These are phyloP conservation scores for Phaeodactylum tricornutum DNA, from an alignment of 108 stramenopile genomes.

Conservation along the genomic window DNA sequence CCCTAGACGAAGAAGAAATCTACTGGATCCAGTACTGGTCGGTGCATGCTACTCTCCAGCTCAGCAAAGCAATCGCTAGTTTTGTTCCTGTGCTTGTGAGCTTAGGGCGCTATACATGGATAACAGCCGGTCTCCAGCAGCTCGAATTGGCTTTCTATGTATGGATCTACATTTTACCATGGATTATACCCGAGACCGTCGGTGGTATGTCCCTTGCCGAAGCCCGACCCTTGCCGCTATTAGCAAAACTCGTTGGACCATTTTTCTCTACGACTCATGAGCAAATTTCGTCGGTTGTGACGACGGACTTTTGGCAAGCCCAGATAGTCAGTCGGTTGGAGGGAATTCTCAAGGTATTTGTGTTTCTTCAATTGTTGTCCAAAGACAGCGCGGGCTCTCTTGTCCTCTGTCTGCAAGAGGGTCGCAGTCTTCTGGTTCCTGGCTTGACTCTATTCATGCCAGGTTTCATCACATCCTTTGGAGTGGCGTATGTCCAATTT, in stretches of 20 bases:
- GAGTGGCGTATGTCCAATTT: conserved; percentile 63
- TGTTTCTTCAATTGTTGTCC: conserved; percentile 39
- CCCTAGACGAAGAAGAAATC: no score
- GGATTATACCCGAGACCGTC: conserved; percentile 16
- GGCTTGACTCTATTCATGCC: conserved; percentile 73
- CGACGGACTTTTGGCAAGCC: conserved; percentile 14
- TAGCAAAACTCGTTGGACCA: conserved; percentile 6
- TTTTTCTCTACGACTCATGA: conserved; percentile 6
- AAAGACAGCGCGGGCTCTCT: conserved; percentile 41
- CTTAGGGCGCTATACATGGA: no score
- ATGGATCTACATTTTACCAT: conserved; percentile 64
- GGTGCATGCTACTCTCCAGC: not conserved
- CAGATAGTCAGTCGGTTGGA: conserved; percentile 14
- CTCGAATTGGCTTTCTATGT: conserved; percentile 55
- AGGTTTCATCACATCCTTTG: conserved; percentile 58
- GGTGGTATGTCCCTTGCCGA: conserved; percentile 1
- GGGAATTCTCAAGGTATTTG: conserved; percentile 27
- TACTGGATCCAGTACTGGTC: not conserved
- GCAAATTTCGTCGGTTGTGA: conserved; percentile 15
- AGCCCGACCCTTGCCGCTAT: conserved; percentile 14
- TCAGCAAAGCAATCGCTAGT: no score
- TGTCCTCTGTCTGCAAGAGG: conserved; percentile 37
- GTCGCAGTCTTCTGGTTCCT: conserved; percentile 46
- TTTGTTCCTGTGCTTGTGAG: no score
- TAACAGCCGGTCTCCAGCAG: conserved; percentile 9